These are phyloP conservation scores for Tephrocybe sp. DNA, from an alignment of 768 basidiomycete genomes.

Conservation along the genomic window DNA sequence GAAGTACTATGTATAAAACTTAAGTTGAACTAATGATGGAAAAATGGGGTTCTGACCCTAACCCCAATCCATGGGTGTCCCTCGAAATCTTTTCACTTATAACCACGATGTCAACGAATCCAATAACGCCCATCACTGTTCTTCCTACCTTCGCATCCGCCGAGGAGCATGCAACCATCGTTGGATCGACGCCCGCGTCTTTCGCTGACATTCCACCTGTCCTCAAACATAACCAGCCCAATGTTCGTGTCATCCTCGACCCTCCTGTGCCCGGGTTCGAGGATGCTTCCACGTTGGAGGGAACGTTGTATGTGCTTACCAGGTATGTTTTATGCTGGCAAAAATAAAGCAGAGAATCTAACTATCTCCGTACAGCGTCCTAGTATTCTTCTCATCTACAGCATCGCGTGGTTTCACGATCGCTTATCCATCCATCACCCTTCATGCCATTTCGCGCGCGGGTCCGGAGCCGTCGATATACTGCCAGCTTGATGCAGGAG, in stretches of 20 bases:
- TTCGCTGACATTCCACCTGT: conserved; percentile 87
- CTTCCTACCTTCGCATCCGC: conserved; percentile 40
- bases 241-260: conserved; percentile 68
- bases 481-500: conserved; percentile 85
- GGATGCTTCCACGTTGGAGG: conserved; percentile 48
- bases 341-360: too few species aligned
- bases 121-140: conserved; percentile 33
- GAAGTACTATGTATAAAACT: too few species aligned
- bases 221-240: conserved; percentile 70
- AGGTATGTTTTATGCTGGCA: conserved; percentile 48
- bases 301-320: conserved; percentile 83
- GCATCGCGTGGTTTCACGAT: conserved; percentile 66
- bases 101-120: conserved; percentile 30
- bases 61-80: conserved; percentile 18
- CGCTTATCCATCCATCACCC: conserved; percentile 85
- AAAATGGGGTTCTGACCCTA: conserved; percentile 17
- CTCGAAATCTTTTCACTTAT: background rate
- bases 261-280: conserved; percentile 66
- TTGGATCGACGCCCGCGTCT: conserved; percentile 80
- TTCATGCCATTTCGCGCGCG: conserved; percentile 88
- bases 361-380: too few species aligned
- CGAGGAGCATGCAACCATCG: conserved; percentile 68
- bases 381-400: background rate
- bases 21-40: too few species aligned
- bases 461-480: conserved; percentile 74